Evolutionary conservation across 345 rosid species (phyloP).

Genomic region (Garcia nutans): DNA sequence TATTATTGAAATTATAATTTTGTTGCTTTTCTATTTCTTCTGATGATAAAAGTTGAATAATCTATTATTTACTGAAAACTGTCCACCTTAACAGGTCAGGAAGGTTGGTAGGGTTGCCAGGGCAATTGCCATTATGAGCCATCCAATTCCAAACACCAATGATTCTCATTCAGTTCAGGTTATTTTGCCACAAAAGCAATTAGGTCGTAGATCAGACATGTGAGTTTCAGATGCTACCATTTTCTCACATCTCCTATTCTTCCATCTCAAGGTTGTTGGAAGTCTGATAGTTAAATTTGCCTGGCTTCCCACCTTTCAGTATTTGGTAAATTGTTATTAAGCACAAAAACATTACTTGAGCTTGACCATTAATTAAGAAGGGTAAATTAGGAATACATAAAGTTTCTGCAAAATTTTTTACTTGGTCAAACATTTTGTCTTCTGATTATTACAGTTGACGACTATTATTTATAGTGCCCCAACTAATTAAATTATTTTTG

Average conservation of each 20-base stretch:
- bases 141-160: conserved; percentile 81
- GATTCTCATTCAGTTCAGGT: conserved; percentile 92
- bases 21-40: neutral
- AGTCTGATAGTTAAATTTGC: neutral
- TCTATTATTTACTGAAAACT: conserved; percentile 15
- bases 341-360: neutral
- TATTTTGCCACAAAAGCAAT: conserved; percentile 94
- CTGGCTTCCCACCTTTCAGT: neutral
- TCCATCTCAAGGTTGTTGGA: neutral
- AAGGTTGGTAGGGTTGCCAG: conserved; percentile 86
- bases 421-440: neutral
- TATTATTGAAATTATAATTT: neutral
- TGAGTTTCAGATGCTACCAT: conserved; percentile 31
- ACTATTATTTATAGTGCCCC: neutral
- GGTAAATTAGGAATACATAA: neutral
- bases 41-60: conserved; percentile 3
- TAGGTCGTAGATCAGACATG: conserved; percentile 92
- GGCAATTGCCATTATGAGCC: conserved; percentile 96
- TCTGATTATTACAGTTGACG: neutral
- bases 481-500: neutral
- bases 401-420: too few species aligned
- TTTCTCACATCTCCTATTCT: neutral
- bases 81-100: conserved; percentile 54
- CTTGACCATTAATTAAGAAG: neutral
- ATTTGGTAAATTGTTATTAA: neutral